Evolutionary conservation across 345 rosid species (phyloP).

Genomic region (Aquilaria yunnanensis): DNA sequence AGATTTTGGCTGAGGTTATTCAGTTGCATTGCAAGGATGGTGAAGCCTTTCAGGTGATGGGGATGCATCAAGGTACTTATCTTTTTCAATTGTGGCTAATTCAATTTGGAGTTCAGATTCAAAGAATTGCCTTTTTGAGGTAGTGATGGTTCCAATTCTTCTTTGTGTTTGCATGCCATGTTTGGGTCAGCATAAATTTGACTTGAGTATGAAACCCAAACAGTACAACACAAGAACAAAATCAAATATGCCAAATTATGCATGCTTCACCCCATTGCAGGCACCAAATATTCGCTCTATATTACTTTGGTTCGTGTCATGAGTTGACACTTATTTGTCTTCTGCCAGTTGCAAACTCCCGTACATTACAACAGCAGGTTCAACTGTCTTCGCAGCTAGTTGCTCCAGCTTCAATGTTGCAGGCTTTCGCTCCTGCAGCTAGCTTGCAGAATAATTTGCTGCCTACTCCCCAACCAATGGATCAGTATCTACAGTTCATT

Average conservation of each 20-base stretch:
- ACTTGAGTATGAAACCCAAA: no score
- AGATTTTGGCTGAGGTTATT: slow-evolving; percentile 53
- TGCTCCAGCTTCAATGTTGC: slow-evolving; percentile 9
- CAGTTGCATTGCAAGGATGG: slow-evolving; percentile 36
- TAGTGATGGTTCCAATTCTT: no score
- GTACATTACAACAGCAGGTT: slow-evolving; percentile 28
- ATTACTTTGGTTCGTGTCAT: background rate
- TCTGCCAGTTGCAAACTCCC: slow-evolving; percentile 25
- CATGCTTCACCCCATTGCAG: no score
- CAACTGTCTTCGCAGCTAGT: slow-evolving; percentile 24
- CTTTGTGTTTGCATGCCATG: no score
- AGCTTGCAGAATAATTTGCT: no score
- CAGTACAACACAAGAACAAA: no score
- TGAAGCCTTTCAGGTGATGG: slow-evolving; percentile 16
- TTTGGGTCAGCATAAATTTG: no score
- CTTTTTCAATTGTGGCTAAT: background rate
- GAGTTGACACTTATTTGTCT: background rate
- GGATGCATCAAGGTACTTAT: slow-evolving; percentile 32
- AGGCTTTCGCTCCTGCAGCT: slow-evolving; percentile 14
- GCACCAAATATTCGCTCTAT: background rate
- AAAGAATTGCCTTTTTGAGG: no score
- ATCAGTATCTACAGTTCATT: no score
- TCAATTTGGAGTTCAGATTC: no score
- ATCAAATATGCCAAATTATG: no score
- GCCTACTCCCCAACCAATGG: no score